Evolutionary conservation across 495 filamentous ascomycete species (phyloP).

Genomic region (Penicillium crystallinum): DNA sequence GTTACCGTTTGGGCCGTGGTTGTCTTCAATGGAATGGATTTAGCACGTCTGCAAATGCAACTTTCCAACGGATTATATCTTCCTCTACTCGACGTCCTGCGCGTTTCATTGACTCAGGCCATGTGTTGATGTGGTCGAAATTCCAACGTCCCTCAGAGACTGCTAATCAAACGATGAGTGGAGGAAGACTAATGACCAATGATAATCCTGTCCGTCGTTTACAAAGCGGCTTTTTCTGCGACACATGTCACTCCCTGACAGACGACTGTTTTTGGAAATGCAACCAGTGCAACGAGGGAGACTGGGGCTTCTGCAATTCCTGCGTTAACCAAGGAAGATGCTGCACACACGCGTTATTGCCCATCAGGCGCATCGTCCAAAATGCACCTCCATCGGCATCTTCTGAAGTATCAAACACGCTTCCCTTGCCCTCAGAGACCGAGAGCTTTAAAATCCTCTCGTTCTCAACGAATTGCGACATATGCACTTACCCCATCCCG

Average conservation of each 20-base stretch:
- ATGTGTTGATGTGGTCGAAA: slow-evolving; percentile 61
- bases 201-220: slow-evolving; percentile 62
- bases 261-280: slow-evolving; percentile 85
- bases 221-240: slow-evolving; percentile 80
- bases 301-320: slow-evolving; percentile 83
- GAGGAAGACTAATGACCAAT: slow-evolving; percentile 43
- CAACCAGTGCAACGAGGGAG: slow-evolving; percentile 75
- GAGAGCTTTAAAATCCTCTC: slow-evolving; percentile 53
- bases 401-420: slow-evolving; percentile 19
- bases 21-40: slow-evolving; percentile 80
- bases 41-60: slow-evolving; percentile 53
- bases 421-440: slow-evolving; percentile 28
- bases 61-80: slow-evolving; percentile 45
- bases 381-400: slow-evolving; percentile 18
- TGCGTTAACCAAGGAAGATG: slow-evolving; percentile 73
- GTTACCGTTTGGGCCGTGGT: slow-evolving; percentile 68
- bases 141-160: slow-evolving; percentile 53
- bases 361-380: slow-evolving; percentile 46
- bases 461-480: slow-evolving; percentile 66
- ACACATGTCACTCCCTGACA: slow-evolving; percentile 61
- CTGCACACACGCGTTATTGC: slow-evolving; percentile 74
- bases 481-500: slow-evolving; percentile 66
- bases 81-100: slow-evolving; percentile 39
- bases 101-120: slow-evolving; percentile 47
- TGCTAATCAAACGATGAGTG: slow-evolving; percentile 20